phyloP scores from a whole-genome alignment of 257 asterid species.

The Penstemon eatonii region DNA sequence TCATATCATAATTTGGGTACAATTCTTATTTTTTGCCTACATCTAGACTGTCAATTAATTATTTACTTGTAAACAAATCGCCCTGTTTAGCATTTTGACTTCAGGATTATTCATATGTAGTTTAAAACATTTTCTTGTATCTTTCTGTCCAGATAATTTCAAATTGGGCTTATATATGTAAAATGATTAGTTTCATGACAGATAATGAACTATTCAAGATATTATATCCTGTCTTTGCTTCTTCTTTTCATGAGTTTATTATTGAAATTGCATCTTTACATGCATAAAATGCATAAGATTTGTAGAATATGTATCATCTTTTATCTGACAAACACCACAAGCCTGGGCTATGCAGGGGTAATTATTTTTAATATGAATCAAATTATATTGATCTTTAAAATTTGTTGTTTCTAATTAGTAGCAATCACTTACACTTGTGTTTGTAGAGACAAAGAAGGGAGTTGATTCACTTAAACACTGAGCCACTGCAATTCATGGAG shows the following conservation, averaged over 20 bases:
- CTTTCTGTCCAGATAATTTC: constrained; percentile 66
- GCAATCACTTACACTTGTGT: constrained; percentile 89
- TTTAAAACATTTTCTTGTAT: neutral
- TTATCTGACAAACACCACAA: too few relatives aligned
- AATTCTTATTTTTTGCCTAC: constrained; percentile 17
- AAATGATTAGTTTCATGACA: constrained; percentile 88
- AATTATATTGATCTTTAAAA: constrained; percentile 16
- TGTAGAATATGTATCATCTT: neutral
- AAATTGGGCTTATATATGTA: constrained; percentile 83
- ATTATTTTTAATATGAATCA: neutral
- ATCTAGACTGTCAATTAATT: constrained; percentile 25
- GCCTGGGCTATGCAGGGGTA: too few relatives aligned
- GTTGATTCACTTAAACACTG: constrained; percentile 94
- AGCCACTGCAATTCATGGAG: constrained; percentile 96
- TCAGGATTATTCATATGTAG: neutral
- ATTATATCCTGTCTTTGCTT: constrained; percentile 3
- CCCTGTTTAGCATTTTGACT: too few relatives aligned
- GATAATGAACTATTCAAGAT: constrained; percentile 89
- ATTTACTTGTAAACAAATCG: neutral
- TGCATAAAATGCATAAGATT: neutral
- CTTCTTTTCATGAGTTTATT: constrained; percentile 4
- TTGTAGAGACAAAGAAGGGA: constrained; percentile 95
- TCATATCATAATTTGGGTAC: constrained; percentile 79
- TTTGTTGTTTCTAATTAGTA: constrained; percentile 38
- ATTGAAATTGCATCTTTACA: constrained; percentile 1